Evolutionary conservation across 2,329 filamentous ascomycete species (phyloP).

Genomic region (Coniochaeta sp.): DNA sequence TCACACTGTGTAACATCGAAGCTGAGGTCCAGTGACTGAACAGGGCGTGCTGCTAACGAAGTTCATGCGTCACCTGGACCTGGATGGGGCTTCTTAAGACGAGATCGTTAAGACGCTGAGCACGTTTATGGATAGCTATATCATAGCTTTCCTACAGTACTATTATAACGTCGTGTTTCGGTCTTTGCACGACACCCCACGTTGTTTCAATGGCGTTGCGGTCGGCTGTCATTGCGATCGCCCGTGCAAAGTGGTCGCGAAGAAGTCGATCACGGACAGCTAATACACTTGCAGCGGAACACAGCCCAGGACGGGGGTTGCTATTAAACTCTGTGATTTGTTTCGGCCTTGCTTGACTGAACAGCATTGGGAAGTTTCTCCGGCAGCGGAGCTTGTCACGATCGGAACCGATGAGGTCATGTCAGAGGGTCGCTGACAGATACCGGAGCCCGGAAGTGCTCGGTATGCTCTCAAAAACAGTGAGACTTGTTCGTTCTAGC

Average conservation of each 20-base stretch:
- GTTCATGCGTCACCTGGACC: background rate
- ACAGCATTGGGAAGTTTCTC: background rate
- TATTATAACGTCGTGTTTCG: background rate
- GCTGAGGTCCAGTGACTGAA: background rate
- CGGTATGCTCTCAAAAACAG: background rate
- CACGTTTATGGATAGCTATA: background rate
- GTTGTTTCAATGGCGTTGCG: background rate
- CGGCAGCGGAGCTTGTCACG: background rate
- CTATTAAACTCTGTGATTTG: background rate
- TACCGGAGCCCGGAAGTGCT: background rate
- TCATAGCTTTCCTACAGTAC: background rate
- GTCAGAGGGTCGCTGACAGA: background rate
- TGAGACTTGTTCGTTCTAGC: background rate
- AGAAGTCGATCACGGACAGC: background rate
- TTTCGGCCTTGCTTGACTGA: background rate
- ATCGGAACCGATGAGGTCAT: background rate
- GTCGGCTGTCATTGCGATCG: background rate
- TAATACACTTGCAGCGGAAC: background rate
- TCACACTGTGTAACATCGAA: background rate
- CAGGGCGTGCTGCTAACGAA: background rate
- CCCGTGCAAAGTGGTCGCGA: background rate
- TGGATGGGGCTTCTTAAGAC: background rate
- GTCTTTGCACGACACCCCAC: background rate
- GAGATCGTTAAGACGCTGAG: background rate
- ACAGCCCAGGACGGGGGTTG: background rate